Evolutionary conservation across 176 grass and related monocot genomes (phyloP).

Genomic region (Oryza glaberrima): DNA sequence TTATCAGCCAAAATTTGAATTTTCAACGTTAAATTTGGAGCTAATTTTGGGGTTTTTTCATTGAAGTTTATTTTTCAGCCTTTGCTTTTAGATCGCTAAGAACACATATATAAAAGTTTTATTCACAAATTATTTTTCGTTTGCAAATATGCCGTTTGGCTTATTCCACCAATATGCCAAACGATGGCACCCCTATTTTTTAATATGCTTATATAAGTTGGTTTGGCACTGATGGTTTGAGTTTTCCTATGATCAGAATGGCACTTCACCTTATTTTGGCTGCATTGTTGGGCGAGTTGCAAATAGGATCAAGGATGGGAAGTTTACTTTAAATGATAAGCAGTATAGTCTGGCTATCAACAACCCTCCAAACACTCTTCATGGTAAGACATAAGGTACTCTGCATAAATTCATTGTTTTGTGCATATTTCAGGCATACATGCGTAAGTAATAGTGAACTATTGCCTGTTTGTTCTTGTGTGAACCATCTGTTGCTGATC

Average conservation of each 20-base stretch:
- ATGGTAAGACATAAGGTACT: conserved; percentile 51
- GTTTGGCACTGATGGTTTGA: conserved; percentile 34
- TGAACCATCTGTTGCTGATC: conserved; percentile 5
- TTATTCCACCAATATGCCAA: too few species aligned
- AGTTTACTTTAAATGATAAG: conserved; percentile 70
- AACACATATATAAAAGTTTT: too few species aligned
- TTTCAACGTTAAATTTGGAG: too few species aligned
- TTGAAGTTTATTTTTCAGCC: too few species aligned
- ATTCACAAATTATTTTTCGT: too few species aligned
- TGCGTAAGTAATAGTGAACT: conserved; percentile 10
- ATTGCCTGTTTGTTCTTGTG: conserved; percentile 10
- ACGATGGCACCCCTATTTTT: neutral
- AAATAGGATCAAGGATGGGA: conserved; percentile 86
- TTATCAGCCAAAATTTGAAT: too few species aligned
- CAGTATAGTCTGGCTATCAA: conserved; percentile 75
- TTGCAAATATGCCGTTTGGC: too few species aligned
- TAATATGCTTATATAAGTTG: conserved; percentile 1
- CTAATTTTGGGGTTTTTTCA: too few species aligned
- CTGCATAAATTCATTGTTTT: neutral
- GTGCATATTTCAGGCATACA: conserved; percentile 6
- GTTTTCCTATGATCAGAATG: conserved; percentile 62
- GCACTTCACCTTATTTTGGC: conserved; percentile 77
- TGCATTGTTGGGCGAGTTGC: conserved; percentile 90
- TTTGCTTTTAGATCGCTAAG: too few species aligned
- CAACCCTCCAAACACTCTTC: conserved; percentile 76